phyloP scores from a whole-genome alignment of 495 filamentous ascomycete species.

The Terfezia boudieri region DNA sequence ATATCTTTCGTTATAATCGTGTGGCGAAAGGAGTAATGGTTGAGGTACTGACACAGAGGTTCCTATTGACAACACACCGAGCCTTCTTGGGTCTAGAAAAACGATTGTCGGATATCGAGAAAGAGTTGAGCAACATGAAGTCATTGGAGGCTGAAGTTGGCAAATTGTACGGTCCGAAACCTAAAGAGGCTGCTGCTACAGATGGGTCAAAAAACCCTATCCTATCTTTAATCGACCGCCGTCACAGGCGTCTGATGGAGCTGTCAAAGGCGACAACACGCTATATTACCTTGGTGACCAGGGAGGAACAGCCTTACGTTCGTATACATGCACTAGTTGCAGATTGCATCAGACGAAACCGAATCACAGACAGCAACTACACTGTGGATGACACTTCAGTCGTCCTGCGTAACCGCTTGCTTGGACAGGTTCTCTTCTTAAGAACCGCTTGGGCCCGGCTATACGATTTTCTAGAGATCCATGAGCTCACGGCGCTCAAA shows the following conservation, averaged over 20 bases:
- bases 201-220: too few relatives aligned
- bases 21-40: slow-evolving; percentile 40
- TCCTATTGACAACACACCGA: slow-evolving; percentile 28
- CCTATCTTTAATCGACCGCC: background rate
- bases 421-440: slow-evolving; percentile 29
- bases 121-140: slow-evolving; percentile 3
- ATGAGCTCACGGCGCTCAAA: background rate
- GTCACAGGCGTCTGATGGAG: background rate
- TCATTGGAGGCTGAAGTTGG: too few relatives aligned
- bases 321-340: slow-evolving; percentile 32
- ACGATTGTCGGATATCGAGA: slow-evolving; percentile 19
- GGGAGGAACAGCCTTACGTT: slow-evolving; percentile 38
- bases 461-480: background rate
- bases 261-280: background rate
- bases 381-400: slow-evolving; percentile 21
- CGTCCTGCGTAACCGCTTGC: slow-evolving; percentile 21
- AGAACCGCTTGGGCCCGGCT: slow-evolving; percentile 28
- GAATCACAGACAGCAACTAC: background rate
- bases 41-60: slow-evolving; percentile 46
- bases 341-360: slow-evolving; percentile 22
- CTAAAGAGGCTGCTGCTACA: background rate
- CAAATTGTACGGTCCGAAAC: background rate
- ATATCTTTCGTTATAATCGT: slow-evolving; percentile 42
- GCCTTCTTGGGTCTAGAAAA: slow-evolving; percentile 21
- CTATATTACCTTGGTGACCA: background rate